phyloP scores from a whole-genome alignment of 495 filamentous ascomycete species.

The Peziza echinospora region DNA sequence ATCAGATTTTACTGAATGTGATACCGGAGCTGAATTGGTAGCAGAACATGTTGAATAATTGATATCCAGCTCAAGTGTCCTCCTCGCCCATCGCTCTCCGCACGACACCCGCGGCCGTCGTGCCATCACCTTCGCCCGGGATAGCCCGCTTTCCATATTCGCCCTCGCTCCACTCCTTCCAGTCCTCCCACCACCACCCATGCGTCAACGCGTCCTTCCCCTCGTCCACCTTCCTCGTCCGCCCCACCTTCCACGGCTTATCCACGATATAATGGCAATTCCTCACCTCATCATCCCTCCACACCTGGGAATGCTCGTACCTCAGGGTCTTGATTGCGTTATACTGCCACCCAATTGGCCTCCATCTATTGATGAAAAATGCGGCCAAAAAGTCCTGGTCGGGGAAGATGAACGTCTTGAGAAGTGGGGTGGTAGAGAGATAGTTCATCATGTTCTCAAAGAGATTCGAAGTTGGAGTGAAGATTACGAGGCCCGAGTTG shows the following conservation, averaged over 20 bases:
- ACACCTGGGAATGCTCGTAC: constrained; percentile 32
- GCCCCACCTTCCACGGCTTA: constrained; percentile 32
- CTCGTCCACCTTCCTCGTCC: constrained; percentile 22
- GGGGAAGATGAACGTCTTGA: constrained; percentile 26
- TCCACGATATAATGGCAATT: constrained; percentile 35
- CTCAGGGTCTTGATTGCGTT: constrained; percentile 34
- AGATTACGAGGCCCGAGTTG: constrained; percentile 25
- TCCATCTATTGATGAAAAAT: constrained; percentile 27
- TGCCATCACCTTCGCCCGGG: too few relatives aligned
- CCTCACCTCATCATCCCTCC: constrained; percentile 29
- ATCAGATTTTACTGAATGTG: too few relatives aligned
- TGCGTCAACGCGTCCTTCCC: constrained; percentile 27
- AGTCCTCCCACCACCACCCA: constrained; percentile 28
- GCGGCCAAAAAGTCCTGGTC: constrained; percentile 33
- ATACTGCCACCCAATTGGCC: constrained; percentile 26
- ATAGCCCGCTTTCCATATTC: constrained; percentile 1
- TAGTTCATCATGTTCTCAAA: constrained; percentile 22
- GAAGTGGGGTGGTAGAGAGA: constrained; percentile 20
- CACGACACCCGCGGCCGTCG: too few relatives aligned
- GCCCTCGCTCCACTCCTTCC: constrained; percentile 15
- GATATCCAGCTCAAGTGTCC: too few relatives aligned
- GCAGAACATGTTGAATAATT: too few relatives aligned
- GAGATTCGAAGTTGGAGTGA: constrained; percentile 20
- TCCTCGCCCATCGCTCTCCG: too few relatives aligned
- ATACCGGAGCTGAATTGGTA: too few relatives aligned